Base-by-base conservation (phyloP, 768 basidiomycete genomes). In the Lactarius quietus region DNA sequence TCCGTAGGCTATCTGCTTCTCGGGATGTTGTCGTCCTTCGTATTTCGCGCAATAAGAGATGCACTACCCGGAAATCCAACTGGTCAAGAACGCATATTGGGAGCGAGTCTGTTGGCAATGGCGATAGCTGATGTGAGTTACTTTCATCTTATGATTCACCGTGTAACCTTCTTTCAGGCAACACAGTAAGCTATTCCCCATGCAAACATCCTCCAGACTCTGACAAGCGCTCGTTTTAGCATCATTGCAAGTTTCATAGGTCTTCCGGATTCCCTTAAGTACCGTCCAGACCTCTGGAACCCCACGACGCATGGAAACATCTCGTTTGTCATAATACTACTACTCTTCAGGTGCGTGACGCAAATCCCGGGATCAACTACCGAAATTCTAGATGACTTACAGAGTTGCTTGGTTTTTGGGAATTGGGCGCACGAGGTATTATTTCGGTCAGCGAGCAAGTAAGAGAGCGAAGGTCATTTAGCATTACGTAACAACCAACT, bases 221-320 rank as follows among this genome's bases (percentile, higher is more conserved):
- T 57, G 23, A 59, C 5, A 14, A 51, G 36, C 1, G 15, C 15
- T n/a, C 33, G 29, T 53, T 20, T 28, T 67, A 92, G 90, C 71
- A 82, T 92, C 67, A 71, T 77, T 20, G 80, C 78, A 36, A 84
- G 86, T 18, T 81, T 85, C 70, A 60, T 83, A 43, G 82, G 82
- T 9, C 81, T 91, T 33, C 91, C 91, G 0, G 69, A 74, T 38
- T 77, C 82, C 31, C 73, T 89, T 67, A 80, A 79, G 56, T 86
- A 80, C 64, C 76, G 78, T 31, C 77, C 83, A 39, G 73, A 72
- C 9, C 70, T 72, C 17, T 93, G 90, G 91, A 92, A 91, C 73
- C 72, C 79, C 31, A 87, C 83, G 79, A 88, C 85, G 0, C 90
- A 92, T 69, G 90, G 90, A 38, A 93, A 92, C 70, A 86, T 91